Evolutionary conservation across 768 basidiomycete species (phyloP), one percentile per base, ranked within the genome.

Genomic region (Auriscalpium vulgare): DNA sequence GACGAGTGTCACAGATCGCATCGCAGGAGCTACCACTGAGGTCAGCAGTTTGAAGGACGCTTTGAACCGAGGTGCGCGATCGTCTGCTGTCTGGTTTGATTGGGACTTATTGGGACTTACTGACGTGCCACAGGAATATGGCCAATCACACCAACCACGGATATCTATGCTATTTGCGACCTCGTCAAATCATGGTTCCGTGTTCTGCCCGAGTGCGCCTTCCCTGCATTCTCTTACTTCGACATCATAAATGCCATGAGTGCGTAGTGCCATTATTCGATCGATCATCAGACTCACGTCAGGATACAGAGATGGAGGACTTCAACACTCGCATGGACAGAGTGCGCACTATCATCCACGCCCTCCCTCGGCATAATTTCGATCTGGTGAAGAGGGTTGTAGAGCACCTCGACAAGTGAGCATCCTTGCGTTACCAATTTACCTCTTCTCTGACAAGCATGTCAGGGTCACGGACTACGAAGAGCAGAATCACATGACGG

Each of bases 401-500:
- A 4, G 88, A 91, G 62, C 91, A 93, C 69, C 77, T 94, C n/a
- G 89, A 93, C 70, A 82, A 74, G 84, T 83, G 35, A 17, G 75
- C 71, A 13, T 37, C 50, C 38, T 16, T 45, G 17, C 23, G 37
- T 29, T 14, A 35, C 21, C 52, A 57, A 17, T 56, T 52, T 3
- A 17, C 35, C 40, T 45, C 11, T 35, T 34, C 40, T 37, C 47
- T 5, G 29, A 29, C 29, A 29, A 29, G 29, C 29, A 29, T 29
- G 29, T 29, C 65, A 88, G 88, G 65, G 87, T 92, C n/a, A 88
- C 89, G 4, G 89, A 92, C 65, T 89, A 79, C 69, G 90, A 93
- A 66, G 90, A 92, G 56, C 79, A 84, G 50, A 94, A 92, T 63
- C 91, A 93, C 57, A 94, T 94, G 91, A 89, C 87, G 2, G 84